These are phyloP conservation scores for Jackrogersella multiformis DNA, from an alignment of 495 filamentous ascomycete genomes.

Conservation along the genomic window DNA sequence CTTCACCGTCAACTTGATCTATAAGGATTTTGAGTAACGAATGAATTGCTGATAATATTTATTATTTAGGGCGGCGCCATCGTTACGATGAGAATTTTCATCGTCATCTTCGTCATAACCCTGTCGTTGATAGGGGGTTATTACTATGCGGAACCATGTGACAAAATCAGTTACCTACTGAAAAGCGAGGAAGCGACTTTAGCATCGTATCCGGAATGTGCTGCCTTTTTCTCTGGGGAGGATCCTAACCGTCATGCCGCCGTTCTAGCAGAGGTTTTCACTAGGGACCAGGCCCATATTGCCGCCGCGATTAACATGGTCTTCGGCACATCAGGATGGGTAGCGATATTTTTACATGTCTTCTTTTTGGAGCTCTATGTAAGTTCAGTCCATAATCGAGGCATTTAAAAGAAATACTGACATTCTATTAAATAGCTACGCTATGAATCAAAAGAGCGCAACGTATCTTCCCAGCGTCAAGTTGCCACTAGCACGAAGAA, in stretches of 20 bases:
- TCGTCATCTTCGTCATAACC: conserved; percentile 49
- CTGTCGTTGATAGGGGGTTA: conserved; percentile 47
- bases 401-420: too few relatives aligned
- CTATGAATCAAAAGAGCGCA: conserved; percentile 50
- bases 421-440: conserved; percentile 47
- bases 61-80: conserved; percentile 52
- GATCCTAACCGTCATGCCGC: conserved; percentile 38
- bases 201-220: conserved; percentile 53
- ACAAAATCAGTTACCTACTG: conserved; percentile 52
- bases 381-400: conserved; percentile 27
- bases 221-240: conserved; percentile 37
- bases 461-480: too few relatives aligned
- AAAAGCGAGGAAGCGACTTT: conserved; percentile 33
- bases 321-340: conserved; percentile 59
- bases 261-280: conserved; percentile 46
- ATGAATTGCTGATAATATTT: neutral
- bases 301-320: conserved; percentile 48
- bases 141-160: conserved; percentile 51
- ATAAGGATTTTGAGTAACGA: neutral
- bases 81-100: conserved; percentile 57
- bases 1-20: neutral
- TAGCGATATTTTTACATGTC: conserved; percentile 55
- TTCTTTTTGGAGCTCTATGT: conserved; percentile 61
- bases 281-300: conserved; percentile 42
- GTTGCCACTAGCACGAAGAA: neutral